A percentile compares a stretch with the other conserved stretches of the same genome.
Conservation (phyloP, 2,329 filamentous ascomycete species). For the Trichoderma sp. region DNA sequence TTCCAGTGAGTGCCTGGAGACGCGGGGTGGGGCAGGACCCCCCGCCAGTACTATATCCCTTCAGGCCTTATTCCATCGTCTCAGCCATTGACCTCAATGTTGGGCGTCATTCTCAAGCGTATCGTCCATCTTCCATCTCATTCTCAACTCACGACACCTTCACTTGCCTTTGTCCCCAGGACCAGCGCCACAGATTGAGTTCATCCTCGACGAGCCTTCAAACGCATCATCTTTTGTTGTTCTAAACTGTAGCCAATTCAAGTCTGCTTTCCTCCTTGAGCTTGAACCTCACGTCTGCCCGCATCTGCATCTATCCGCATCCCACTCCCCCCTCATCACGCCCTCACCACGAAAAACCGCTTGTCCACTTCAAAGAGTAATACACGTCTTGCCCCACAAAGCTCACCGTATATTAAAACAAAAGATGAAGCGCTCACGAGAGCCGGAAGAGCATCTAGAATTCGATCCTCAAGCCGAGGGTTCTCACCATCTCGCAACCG, state of each 20-base stretch:
- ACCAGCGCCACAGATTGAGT: not conserved
- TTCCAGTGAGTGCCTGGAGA: not conserved
- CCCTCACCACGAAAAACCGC: not conserved
- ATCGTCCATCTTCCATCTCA: not conserved
- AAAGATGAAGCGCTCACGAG: constrained; percentile 65
- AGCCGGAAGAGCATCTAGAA: constrained; percentile 54
- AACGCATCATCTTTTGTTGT: not conserved
- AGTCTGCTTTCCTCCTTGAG: not conserved
- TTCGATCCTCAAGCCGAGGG: constrained; percentile 32
- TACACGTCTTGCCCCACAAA: constrained; percentile 29
- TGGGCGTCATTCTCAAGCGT: not conserved
- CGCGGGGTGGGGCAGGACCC: not conserved
- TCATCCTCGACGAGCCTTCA: not conserved
- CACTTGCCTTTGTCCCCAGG: not conserved
- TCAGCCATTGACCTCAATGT: not conserved
- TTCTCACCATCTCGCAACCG: constrained; percentile 27
- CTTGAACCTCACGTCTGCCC: not conserved
- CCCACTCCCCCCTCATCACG: not conserved
- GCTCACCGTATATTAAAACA: constrained; percentile 34
- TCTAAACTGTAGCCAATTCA: not conserved
- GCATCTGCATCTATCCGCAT: constrained; percentile 7
- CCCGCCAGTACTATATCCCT: not conserved
- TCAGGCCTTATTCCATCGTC: not conserved
- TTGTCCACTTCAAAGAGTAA: constrained; percentile 28
- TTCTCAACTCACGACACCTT: constrained; percentile 2